phyloP scores from a whole-genome alignment of 495 filamentous ascomycete species.

The Acidiella bohemica region DNA sequence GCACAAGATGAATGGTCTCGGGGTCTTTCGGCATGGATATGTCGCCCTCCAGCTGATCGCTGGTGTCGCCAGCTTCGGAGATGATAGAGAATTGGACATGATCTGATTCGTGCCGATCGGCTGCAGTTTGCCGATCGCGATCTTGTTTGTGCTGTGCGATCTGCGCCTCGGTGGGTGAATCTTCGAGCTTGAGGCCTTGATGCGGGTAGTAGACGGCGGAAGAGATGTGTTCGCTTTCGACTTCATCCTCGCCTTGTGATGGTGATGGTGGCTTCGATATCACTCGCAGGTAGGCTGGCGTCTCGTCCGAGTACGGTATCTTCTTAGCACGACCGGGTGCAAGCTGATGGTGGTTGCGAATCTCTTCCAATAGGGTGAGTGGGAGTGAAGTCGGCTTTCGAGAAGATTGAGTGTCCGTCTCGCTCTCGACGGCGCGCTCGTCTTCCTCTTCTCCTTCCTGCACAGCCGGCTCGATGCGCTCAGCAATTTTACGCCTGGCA shows the following conservation, averaged over 20 bases:
- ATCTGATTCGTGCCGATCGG: constrained; percentile 6
- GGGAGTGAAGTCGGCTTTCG: no score
- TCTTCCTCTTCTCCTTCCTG: background rate
- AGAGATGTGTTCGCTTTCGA: constrained; percentile 85
- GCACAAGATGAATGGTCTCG: constrained; percentile 6
- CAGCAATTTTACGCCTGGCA: background rate
- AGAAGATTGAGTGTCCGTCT: constrained; percentile 23
- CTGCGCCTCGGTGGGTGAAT: constrained; percentile 26
- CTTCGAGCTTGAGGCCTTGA: constrained; percentile 43
- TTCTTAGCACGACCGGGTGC: constrained; percentile 40
- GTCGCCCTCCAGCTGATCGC: constrained; percentile 45
- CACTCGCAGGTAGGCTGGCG: constrained; percentile 26
- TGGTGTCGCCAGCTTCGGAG: constrained; percentile 25
- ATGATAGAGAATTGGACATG: constrained; percentile 48
- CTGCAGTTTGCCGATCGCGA: background rate
- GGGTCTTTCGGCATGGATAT: constrained; percentile 31
- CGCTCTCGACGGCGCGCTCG: background rate
- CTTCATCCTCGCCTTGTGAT: constrained; percentile 72
- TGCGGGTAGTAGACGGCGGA: constrained; percentile 91
- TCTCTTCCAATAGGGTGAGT: constrained; percentile 46
- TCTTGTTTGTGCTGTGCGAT: constrained; percentile 11
- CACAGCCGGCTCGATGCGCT: background rate
- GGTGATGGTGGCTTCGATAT: background rate
- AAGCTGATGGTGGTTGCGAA: constrained; percentile 43
- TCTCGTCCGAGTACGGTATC: constrained; percentile 42